Base-by-base conservation (phyloP, 768 basidiomycete species). In the Boletus pseudo-olivaceus region DNA sequence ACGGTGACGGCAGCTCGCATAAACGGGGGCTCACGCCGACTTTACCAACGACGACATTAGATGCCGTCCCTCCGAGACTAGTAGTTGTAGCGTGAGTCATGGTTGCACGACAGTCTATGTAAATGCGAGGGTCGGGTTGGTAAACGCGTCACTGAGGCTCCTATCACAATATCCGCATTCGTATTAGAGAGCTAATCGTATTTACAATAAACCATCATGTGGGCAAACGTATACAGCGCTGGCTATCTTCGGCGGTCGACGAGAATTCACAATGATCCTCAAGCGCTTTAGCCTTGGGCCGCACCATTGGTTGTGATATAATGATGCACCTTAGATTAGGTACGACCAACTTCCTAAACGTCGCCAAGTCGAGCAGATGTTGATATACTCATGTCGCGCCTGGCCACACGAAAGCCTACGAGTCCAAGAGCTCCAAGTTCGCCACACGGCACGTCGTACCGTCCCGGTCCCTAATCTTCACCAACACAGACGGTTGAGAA, bases 401-500 rank as follows among this genome's bases (percentile, higher is more conserved):
- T 37, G 19, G 12, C 47, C 35, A 9, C 11, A 5, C 7, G 27
- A 30, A 40, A 9, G 17, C 26, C 61, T 55, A 74, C 12, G 56
- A 54, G 12, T 67, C 64, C 41, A 78, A 48, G 8, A 75, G 53
- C 19, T 78, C 73, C 29, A 85, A 46, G 46, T 69, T 65, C 3
- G 84, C 87, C 23, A 72, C 72, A 27, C 83, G 78, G 56, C 78
- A 86, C 30, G 76, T 73, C 11, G 77, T 77, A 14, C 80, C 76
- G 52, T 83, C 76, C 17, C 78, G 73, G 49, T 89, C 79, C 27
- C 88, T 81, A n/a, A 88, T 72, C 66, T 85, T 87, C 14, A 87
- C 83, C 3, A 87, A 55, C 26, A 79, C 70, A 2, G 68, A 64
- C 4, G 63, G 57, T n/a, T 65, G 66, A 29, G 52, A 53, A 14